These are phyloP conservation scores for Exserohilum turcica DNA, from an alignment of 2,329 filamentous ascomycete genomes.

Conservation along the genomic window DNA sequence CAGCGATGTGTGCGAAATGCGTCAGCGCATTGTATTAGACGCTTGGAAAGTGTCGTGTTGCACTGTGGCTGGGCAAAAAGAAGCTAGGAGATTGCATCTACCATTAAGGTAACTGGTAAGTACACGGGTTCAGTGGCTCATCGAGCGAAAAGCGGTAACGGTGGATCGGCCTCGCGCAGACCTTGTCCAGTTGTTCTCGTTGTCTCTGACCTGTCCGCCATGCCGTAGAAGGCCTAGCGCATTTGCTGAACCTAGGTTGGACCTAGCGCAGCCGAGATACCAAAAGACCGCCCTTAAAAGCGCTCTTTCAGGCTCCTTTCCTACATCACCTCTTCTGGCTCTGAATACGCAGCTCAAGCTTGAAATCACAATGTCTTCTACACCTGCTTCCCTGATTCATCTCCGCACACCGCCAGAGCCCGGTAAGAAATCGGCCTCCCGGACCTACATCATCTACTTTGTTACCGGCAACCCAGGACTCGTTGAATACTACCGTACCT, in stretches of 20 bases:
- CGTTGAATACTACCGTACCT: constrained; percentile 73
- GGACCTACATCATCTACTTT: constrained; percentile 67
- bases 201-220: background rate
- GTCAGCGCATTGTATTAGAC: background rate
- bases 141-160: background rate
- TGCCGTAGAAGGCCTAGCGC: constrained; percentile 1
- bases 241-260: background rate
- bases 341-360: background rate
- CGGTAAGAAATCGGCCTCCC: constrained; percentile 24
- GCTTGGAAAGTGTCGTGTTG: background rate
- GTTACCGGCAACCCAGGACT: constrained; percentile 79
- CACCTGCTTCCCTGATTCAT: constrained; percentile 31
- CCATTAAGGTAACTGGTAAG: too few relatives aligned
- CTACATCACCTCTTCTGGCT: background rate
- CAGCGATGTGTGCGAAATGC: background rate
- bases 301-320: constrained; percentile 6
- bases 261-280: constrained; percentile 20
- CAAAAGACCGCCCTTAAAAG: constrained; percentile 15
- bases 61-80: background rate
- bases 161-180: background rate
- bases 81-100: background rate
- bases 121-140: too few relatives aligned
- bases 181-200: constrained; percentile 5
- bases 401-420: constrained; percentile 28
- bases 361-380: constrained; percentile 14